phyloP scores from a whole-genome alignment of 2,329 filamentous ascomycete species.

The Penicillium sp. region DNA sequence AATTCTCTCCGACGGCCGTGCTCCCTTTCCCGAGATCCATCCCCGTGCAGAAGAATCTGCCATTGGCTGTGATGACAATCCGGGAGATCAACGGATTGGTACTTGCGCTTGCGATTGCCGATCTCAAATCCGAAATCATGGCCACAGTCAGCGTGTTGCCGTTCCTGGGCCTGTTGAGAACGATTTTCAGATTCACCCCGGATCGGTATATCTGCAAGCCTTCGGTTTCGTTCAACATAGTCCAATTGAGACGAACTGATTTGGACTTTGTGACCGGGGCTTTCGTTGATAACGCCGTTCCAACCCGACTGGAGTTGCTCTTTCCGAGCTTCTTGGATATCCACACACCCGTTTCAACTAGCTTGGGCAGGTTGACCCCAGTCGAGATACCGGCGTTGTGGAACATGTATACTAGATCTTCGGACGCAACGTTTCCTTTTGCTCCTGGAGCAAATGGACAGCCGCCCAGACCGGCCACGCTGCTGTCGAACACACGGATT shows the following conservation, averaged over 20 bases:
- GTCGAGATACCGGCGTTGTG: slow-evolving; percentile 66
- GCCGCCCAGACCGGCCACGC: slow-evolving; percentile 77
- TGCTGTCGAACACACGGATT: slow-evolving; percentile 75
- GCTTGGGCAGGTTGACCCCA: slow-evolving; percentile 64
- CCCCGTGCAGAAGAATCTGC: slow-evolving; percentile 46
- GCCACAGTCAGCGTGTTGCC: slow-evolving; percentile 42
- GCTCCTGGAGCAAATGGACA: slow-evolving; percentile 85
- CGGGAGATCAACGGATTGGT: slow-evolving; percentile 33
- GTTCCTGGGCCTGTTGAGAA: slow-evolving; percentile 39
- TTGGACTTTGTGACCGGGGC: neutral
- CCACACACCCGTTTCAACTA: slow-evolving; percentile 72
- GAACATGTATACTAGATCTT: slow-evolving; percentile 76
- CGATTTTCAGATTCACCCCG: slow-evolving; percentile 33
- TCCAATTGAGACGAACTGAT: slow-evolving; percentile 16
- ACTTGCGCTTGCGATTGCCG: slow-evolving; percentile 26
- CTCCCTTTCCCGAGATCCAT: slow-evolving; percentile 37
- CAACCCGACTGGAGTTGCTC: slow-evolving; percentile 25
- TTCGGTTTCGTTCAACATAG: slow-evolving; percentile 18
- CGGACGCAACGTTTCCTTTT: slow-evolving; percentile 82
- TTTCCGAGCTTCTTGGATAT: slow-evolving; percentile 55
- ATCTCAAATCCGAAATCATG: slow-evolving; percentile 39
- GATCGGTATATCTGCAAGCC: slow-evolving; percentile 31
- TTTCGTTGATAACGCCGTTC: slow-evolving; percentile 21
- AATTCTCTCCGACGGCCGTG: slow-evolving; percentile 22
- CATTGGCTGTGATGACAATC: slow-evolving; percentile 38